Evolutionary conservation across 73 alveolate species (phyloP).

Genomic region (Tetrahymena malaccensis): DNA sequence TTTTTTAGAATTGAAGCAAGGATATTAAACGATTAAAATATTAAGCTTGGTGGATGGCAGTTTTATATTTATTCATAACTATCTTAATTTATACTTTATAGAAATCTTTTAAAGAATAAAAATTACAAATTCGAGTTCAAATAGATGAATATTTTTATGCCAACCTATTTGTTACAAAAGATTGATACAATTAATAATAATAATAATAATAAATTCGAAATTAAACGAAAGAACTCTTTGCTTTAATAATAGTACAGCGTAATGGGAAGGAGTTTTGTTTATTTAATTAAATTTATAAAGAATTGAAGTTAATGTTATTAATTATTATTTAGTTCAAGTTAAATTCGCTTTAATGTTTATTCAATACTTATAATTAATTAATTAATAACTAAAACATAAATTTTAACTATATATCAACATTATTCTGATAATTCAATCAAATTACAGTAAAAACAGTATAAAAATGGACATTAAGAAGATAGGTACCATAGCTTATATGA

Average conservation of each 20-base stretch:
- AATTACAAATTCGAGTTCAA: neutral
- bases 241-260: too few species aligned
- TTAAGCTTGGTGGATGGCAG: too few species aligned
- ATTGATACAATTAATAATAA: neutral
- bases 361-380: too few species aligned
- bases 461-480: neutral
- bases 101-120: neutral
- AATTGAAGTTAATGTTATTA: neutral
- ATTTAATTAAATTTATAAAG: too few species aligned
- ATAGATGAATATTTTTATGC: too few species aligned
- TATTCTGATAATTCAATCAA: neutral
- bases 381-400: too few species aligned
- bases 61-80: too few species aligned
- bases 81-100: too few species aligned
- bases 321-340: neutral
- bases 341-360: too few species aligned
- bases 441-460: neutral
- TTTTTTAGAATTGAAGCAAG: too few species aligned
- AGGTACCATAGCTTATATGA: neutral
- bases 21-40: too few species aligned
- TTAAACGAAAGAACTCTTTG: neutral
- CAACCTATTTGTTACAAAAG: neutral
- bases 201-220: neutral
- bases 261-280: neutral
- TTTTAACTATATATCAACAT: neutral